Base-by-base conservation (phyloP, 441 rosid species). In the Arabidopsis hybrid region DNA sequence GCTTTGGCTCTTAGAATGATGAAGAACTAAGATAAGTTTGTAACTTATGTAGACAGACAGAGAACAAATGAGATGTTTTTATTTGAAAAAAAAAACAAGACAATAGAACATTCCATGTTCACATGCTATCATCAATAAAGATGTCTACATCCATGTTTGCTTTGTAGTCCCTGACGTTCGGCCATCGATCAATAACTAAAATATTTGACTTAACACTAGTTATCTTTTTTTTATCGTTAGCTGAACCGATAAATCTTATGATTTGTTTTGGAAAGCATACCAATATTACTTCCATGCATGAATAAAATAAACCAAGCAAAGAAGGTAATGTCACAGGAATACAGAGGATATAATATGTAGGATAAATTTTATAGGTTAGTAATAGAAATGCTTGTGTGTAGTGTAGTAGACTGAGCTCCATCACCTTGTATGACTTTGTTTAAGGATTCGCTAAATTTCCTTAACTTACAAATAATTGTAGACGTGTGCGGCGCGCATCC, bases 1-100 rank as follows among this genome's bases (percentile, higher is more conserved):
- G 95, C 90, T 62, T 85, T 94, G 70, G 99, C 99, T 51, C 80
- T 85, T 78, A 85, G 91, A 76, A 94, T 94, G 97, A 94, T 87
- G 97, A 73, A 64, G 63, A 78, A 78, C 38, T 78, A 49, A 73
- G 56, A 29, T 39, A 61, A 11, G 61, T 10, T 38, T 52, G 64
- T 42, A 34, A 35, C 10, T 56, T 55, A 61, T 53, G 51, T 69
- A 69, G 49, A 10, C 40, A 65, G 21, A 8, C 51, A 18, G 31
- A 7, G 32, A 63, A 63, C 57, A 60, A 69, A 53, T 45, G 45
- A 36, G 16, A 61, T 57, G 72, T 47, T 36, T 5, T 14, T 2
- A 26, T 61, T 52, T 40, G 52, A 47, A 47, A 26, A 17, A 0
- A 40, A 10, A 61, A 40, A 11, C 5, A 61, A 16, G 6, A 45